Conservation (phyloP, 2,329 filamentous ascomycete species). For the Eutypa lata region DNA sequence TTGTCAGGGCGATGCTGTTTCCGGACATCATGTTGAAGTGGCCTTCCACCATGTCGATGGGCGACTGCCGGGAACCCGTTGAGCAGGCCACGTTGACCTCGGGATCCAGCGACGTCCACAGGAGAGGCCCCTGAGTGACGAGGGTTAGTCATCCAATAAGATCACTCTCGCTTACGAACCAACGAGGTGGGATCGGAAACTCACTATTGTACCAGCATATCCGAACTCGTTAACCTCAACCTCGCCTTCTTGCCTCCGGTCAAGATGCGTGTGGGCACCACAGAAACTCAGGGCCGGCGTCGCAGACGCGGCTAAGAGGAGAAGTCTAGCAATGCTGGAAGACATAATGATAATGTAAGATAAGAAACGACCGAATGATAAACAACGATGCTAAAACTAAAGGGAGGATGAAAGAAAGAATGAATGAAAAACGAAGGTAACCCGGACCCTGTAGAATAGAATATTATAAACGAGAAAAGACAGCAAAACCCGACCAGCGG, state of each 20-base stretch:
- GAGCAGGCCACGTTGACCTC: conserved; percentile 48
- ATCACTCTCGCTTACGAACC: too few species aligned
- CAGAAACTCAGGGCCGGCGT: conserved; percentile 26
- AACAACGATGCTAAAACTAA: too few species aligned
- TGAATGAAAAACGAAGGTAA: not conserved
- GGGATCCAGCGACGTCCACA: conserved; percentile 32
- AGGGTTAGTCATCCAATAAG: not conserved
- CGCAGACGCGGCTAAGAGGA: conserved; percentile 22
- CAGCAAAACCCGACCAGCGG: not conserved
- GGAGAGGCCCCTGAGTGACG: conserved; percentile 24
- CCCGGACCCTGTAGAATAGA: not conserved
- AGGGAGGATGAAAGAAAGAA: not conserved
- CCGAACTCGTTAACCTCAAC: conserved; percentile 32
- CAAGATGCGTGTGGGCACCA: conserved; percentile 27
- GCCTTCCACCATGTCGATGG: conserved; percentile 50
- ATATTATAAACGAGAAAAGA: not conserved
- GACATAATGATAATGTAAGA: conserved; percentile 10
- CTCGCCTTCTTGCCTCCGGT: conserved; percentile 24
- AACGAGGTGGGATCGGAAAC: not conserved
- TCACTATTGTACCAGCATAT: conserved; percentile 18
- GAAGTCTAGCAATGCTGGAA: conserved; percentile 11
- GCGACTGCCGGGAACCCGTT: conserved; percentile 52
- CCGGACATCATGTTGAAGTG: conserved; percentile 30
- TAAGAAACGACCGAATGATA: not conserved
- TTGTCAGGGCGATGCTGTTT: conserved; percentile 30